These are phyloP conservation scores for Mucor piriformis DNA, from an alignment of 371 early-diverging fungal genomes.

Conservation along the genomic window DNA sequence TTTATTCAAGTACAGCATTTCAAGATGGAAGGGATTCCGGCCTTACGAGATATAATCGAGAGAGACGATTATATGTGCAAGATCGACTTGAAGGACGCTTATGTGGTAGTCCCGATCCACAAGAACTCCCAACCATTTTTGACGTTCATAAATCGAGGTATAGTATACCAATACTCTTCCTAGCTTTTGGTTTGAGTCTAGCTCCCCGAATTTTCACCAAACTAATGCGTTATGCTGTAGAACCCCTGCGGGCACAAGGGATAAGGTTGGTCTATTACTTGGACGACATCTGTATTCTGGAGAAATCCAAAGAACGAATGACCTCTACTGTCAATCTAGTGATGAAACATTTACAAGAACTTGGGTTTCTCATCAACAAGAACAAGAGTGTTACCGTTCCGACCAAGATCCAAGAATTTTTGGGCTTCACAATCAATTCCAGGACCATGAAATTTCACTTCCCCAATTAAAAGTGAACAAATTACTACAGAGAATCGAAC, in stretches of 20 bases:
- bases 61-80: too few species aligned
- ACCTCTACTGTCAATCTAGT: background rate
- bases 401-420: background rate
- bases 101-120: slow-evolving; percentile 8
- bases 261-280: slow-evolving; percentile 13
- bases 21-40: slow-evolving; percentile 22
- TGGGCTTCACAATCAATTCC: slow-evolving; percentile 20
- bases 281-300: slow-evolving; percentile 15
- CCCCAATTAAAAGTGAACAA: slow-evolving; percentile 10
- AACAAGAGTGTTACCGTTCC: slow-evolving; percentile 10
- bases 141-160: slow-evolving; percentile 7
- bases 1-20: slow-evolving; percentile 16
- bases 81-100: background rate
- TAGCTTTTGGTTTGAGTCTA: slow-evolving; percentile 16
- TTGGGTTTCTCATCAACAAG: slow-evolving; percentile 14
- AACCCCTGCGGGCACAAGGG: slow-evolving; percentile 5
- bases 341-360: background rate
- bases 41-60: too few species aligned
- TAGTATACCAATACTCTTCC: slow-evolving; percentile 18
- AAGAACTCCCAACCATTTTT: background rate
- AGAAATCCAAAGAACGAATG: background rate
- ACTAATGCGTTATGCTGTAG: slow-evolving; percentile 8
- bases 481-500: background rate
- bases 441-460: slow-evolving; percentile 8
- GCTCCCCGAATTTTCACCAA: slow-evolving; percentile 10